phyloP scores from a whole-genome alignment of 768 basidiomycete species.

The Kwoniella dendrophila region DNA sequence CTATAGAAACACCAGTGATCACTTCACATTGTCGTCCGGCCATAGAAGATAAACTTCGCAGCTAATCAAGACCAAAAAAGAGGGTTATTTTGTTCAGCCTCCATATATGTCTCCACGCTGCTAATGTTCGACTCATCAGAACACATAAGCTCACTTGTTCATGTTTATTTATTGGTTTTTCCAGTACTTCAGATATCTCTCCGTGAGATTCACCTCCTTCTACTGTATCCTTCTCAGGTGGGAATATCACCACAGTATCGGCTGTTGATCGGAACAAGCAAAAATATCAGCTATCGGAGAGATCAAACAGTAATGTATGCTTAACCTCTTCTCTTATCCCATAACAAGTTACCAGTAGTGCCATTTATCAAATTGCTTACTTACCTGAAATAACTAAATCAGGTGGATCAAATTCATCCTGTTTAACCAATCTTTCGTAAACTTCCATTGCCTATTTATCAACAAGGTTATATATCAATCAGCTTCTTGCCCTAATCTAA shows the following conservation, averaged over 20 bases:
- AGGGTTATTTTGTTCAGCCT: background rate
- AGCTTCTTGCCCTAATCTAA: background rate
- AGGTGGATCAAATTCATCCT: slow-evolving; percentile 66
- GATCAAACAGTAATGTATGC: background rate
- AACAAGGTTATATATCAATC: no score
- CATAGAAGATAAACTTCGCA: slow-evolving; percentile 82
- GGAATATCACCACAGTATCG: slow-evolving; percentile 89
- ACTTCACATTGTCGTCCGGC: slow-evolving; percentile 87
- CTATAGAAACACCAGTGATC: slow-evolving; percentile 83
- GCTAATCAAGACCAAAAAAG: slow-evolving; percentile 57
- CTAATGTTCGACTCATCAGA: background rate
- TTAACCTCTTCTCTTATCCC: background rate
- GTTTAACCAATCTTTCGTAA: slow-evolving; percentile 70
- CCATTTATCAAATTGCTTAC: slow-evolving; percentile 15
- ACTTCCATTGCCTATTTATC: slow-evolving; percentile 71
- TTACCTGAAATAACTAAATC: slow-evolving; percentile 78
- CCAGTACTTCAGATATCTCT: slow-evolving; percentile 72
- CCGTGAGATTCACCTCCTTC: slow-evolving; percentile 35
- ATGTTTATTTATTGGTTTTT: slow-evolving; percentile 77
- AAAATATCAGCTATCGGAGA: background rate
- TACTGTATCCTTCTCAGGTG: slow-evolving; percentile 57
- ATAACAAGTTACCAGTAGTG: background rate
- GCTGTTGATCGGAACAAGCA: slow-evolving; percentile 64
- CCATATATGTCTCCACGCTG: background rate
- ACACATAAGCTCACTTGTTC: slow-evolving; percentile 59